Evolutionary conservation across 2,329 filamentous ascomycete genomes (phyloP).

Genomic region (Penicillium fuscoglaucum): DNA sequence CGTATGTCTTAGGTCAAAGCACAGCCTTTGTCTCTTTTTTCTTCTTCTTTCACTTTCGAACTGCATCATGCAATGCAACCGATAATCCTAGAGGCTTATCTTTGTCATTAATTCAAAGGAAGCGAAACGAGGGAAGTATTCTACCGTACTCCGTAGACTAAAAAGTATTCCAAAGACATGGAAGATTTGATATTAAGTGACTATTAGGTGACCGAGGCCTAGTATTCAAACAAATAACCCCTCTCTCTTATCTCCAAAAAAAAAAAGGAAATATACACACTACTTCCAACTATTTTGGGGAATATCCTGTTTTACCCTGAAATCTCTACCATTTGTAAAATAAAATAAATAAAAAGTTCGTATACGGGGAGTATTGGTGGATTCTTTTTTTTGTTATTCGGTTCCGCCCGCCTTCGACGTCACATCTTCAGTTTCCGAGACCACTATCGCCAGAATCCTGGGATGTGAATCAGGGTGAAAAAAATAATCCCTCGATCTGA

Average conservation of each 20-base stretch:
- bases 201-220: no score
- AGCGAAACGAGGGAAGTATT: background rate
- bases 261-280: background rate
- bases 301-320: background rate
- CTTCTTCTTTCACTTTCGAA: background rate
- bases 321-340: background rate
- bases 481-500: background rate
- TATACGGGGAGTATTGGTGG: background rate
- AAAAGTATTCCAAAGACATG: background rate
- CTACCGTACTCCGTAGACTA: background rate
- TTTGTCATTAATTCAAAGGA: background rate
- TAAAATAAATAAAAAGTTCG: no score
- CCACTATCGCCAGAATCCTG: background rate
- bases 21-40: background rate
- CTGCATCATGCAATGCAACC: background rate
- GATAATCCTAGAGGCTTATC: background rate
- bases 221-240: no score
- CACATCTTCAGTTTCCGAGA: background rate
- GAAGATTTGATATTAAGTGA: background rate
- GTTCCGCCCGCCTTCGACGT: conserved; percentile 2
- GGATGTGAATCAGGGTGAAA: background rate
- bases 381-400: background rate
- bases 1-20: conserved; percentile 1
- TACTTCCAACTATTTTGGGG: background rate
- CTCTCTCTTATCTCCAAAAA: no score